Evolutionary conservation across 805 yeast species (phyloP), one percentile per base, ranked within the genome.

Genomic region (Wickerhamiella bombiphila): DNA sequence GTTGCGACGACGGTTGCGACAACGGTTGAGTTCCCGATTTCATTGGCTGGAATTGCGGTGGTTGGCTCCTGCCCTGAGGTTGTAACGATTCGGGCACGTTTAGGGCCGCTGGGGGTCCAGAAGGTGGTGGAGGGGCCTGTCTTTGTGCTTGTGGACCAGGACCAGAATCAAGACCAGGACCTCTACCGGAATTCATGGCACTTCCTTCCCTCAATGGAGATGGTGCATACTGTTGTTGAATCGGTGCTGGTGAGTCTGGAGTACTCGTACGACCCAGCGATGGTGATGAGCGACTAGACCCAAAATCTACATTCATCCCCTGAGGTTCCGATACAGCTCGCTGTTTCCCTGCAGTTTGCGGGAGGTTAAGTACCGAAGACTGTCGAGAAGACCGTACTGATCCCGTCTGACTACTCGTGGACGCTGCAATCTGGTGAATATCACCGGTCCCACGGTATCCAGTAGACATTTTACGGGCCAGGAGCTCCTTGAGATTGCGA

Each of bases 391-490:
- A 20, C 28, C 26, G 25, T 15, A 22, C 19, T 29, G 11, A 11
- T 9, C 32, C 32, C 13, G 11, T 8, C 16, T 29, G 9, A 15
- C 14, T 11, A 29, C 15, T 15, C 16, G 26, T 9, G 26, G 11
- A 9, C 26, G 26, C 9, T 13, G 67, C 9, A 67, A 68, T 66
- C 58, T 66, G 45, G 60, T 52, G 48, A 58, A 68, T 29, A 59
- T 58, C 28, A 59, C 66, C 44, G 59, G 66, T 37, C 45, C 69
- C 60, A 50, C 61, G 51, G 58, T 65, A 68, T 17, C 68, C 68
- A n/a, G 63, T 53, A 6, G 63, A 45, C 37, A 76, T 49, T 49
- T 76, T 79, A 14, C 64, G 52, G 30, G 66, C 68, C 35, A 80
- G 53, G 9, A 76, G 50, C 20, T 68, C 70, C 50, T 74, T 76